Evolutionary conservation across 148 eudicot species (phyloP).

Genomic region (Persicaria maculosa): DNA sequence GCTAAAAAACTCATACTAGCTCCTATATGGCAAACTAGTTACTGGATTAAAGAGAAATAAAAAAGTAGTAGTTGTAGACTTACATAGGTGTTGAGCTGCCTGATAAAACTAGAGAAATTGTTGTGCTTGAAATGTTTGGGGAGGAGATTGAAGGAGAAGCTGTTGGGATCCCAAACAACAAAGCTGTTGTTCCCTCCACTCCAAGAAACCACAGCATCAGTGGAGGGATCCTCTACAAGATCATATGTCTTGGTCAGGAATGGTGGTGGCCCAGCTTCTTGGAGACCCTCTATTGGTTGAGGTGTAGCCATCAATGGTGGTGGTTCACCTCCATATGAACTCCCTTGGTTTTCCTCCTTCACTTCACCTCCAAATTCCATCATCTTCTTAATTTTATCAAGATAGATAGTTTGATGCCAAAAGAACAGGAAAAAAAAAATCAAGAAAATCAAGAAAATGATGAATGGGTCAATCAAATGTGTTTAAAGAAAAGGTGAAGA

Average conservation of each 20-base stretch:
- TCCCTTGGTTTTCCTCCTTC: slow-evolving; percentile 2
- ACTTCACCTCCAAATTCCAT: neutral
- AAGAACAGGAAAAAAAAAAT: no score
- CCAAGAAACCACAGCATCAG: slow-evolving; percentile 37
- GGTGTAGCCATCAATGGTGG: slow-evolving; percentile 15
- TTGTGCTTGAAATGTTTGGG: slow-evolving; percentile 41
- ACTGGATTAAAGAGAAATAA: neutral
- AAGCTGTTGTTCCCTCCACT: slow-evolving; percentile 47
- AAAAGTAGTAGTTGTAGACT: slow-evolving; percentile 9
- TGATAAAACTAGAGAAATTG: slow-evolving; percentile 44
- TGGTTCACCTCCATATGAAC: neutral
- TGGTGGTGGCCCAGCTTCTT: slow-evolving; percentile 40
- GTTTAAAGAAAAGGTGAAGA: neutral
- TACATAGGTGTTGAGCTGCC: slow-evolving; percentile 49
- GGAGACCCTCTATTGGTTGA: slow-evolving; percentile 37
- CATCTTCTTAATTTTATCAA: no score
- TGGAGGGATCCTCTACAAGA: slow-evolving; percentile 31
- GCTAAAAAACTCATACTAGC: neutral
- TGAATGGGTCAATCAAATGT: no score
- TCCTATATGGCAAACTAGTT: neutral
- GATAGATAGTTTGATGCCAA: no score
- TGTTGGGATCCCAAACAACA: slow-evolving; percentile 45
- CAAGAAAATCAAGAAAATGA: no score
- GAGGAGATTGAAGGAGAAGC: slow-evolving; percentile 33
- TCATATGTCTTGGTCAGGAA: slow-evolving; percentile 47